Conservation (phyloP, 495 filamentous ascomycete genomes). For the Aspergillus steynii region DNA sequence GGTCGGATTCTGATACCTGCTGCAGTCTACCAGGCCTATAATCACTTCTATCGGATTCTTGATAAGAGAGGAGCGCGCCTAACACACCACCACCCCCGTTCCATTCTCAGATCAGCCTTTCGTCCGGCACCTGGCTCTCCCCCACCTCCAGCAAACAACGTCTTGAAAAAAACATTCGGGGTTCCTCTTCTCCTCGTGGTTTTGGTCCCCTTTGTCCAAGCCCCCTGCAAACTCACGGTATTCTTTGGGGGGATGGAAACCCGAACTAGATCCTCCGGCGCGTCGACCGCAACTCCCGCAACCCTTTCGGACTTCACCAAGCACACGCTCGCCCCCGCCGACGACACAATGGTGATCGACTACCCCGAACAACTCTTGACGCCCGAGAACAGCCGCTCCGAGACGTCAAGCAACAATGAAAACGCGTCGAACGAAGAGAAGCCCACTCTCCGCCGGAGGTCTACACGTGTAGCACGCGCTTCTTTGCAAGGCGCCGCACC, state of each 20-base stretch:
- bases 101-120: slow-evolving; percentile 10
- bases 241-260: slow-evolving; percentile 15
- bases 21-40: not conserved
- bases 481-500: slow-evolving; percentile 35
- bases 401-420: slow-evolving; percentile 52
- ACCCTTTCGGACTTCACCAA: slow-evolving; percentile 33
- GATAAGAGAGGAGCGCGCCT: slow-evolving; percentile 19
- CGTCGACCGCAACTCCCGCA: slow-evolving; percentile 37
- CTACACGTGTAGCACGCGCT: slow-evolving; percentile 46
- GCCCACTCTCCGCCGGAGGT: slow-evolving; percentile 35
- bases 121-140: slow-evolving; percentile 11
- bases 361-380: slow-evolving; percentile 48
- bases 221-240: slow-evolving; percentile 8
- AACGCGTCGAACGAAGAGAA: slow-evolving; percentile 46
- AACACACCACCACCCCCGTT: slow-evolving; percentile 6
- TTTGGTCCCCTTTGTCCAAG: not conserved
- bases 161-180: not conserved
- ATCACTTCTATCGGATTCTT: slow-evolving; percentile 10
- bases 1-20: slow-evolving; percentile 9
- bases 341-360: slow-evolving; percentile 42
- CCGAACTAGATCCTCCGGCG: slow-evolving; percentile 21
- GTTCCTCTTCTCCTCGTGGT: not conserved
- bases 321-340: slow-evolving; percentile 29
- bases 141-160: slow-evolving; percentile 1
- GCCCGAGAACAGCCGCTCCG: slow-evolving; percentile 50